Evolutionary conservation across 805 yeast species (phyloP), one percentile per base, ranked within the genome.

Genomic region (Metschnikowia koreensis): DNA sequence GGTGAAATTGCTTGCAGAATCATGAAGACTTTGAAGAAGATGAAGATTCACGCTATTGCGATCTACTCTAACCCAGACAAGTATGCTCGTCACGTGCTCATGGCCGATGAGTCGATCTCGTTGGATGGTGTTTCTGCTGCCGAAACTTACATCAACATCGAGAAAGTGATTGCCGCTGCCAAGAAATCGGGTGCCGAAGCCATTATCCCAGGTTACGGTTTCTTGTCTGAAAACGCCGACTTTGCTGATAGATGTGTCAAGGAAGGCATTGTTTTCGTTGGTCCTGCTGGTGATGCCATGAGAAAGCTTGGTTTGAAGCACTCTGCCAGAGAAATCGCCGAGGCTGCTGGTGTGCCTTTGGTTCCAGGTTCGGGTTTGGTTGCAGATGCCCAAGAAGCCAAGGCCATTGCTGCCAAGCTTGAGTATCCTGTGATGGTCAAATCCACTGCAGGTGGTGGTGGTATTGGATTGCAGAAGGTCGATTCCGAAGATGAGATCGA

Each of bases 371-470:
- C 97, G 13, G 96, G 90, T 8, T 77, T 94, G 59, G 84, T 93
- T 37, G 73, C 80, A 1, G 73, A 81, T 55, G 78, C 92, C 11
- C 79, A 79, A 10, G 97, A 88, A 62, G 98, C 98, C 3, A 75
- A 77, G 51, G 77, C 73, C 54, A 81, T 86, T 56, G 98, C 97
- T 13, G 83, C 81, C 15, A 73, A 80, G 61, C 75, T 93, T 46
- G 87, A 81, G 51, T 94, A 89, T 62, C 98, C 98, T 29, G 82
- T 93, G 34, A 93, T 93, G 98, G 89, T 94, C 46, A 93, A 93
- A 71, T 87, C 96, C 27, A 94, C 99, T 55, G 98, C 98, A 27
- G 99, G 99, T 67, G 99, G 99, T 65, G 99, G 99, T 70, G 99
- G 99, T 72, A 93, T 93, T 64, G 99, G 99, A 58, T 75, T 93